Evolutionary conservation across 2,329 filamentous ascomycete genomes (phyloP), one percentile per base, ranked within the genome.

Genomic region (Nothomitra cinnamomea): DNA sequence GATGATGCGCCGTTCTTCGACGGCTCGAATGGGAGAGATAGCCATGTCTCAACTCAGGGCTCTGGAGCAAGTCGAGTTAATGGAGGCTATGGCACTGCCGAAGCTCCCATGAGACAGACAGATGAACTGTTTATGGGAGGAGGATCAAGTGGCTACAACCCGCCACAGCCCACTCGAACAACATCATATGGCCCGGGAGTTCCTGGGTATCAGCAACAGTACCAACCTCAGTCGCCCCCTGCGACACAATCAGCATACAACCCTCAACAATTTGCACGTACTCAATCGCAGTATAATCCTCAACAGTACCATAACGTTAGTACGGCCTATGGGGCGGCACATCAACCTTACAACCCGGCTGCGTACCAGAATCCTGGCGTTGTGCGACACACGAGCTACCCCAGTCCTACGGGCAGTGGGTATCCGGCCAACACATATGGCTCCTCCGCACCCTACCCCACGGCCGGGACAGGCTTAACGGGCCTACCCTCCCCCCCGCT

Each of bases 61-160:
- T 65, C 67, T 55, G 64, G 63, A 40, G 69, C 69, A 53, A 59
- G 61, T 17, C 54, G 62, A 53, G 62, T 64, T 21, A 66, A 66
- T 58, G 51, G 61, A 35, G 56, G 40, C 21, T 40, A 51, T 42
- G 21, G 32, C 12, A 36, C 62, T 58, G 63, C 58, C 59, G 68
- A 60, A 63, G 64, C 59, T 57, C 61, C 60, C 58, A 61, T 53
- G 59, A 67, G 64, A 61, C 64, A 63, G 58, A 61, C 63, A 12
- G 80, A 83, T 60, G 82, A 86, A 66, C 70, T 83, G 56, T 85
- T 83, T 69, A 69, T 85, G 60, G 70, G 63, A 54, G 60, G 58
- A 54, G 60, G 58, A 51, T 53, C 60, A 56, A 36, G 45, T 17
- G n/a, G 24, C 19, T 49, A 49, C 32, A 13, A 15, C 2, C 25